These are phyloP conservation scores for Populus euphratica DNA, from an alignment of 345 rosid species.

Conservation along the genomic window DNA sequence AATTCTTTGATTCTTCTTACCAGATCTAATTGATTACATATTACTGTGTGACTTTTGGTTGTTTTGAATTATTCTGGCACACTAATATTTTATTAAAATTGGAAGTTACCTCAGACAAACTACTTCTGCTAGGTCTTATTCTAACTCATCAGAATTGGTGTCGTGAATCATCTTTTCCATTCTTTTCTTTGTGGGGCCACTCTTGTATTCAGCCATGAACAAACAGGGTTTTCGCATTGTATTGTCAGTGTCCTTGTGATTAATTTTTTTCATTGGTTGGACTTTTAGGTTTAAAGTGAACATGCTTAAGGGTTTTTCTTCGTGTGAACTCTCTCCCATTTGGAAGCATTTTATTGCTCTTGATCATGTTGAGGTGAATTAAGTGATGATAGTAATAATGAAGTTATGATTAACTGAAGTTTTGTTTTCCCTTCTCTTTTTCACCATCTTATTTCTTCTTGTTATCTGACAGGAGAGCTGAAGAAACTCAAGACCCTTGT, in stretches of 20 bases:
- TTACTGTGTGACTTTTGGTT: background rate
- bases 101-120: background rate
- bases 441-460: conserved; percentile 1
- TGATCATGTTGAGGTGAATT: background rate
- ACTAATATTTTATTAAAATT: background rate
- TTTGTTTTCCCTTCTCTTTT: background rate
- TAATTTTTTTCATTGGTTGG: background rate
- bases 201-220: background rate
- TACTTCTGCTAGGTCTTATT: background rate
- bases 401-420: background rate
- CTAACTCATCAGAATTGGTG: background rate
- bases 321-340: background rate
- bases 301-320: background rate
- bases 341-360: background rate
- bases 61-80: background rate
- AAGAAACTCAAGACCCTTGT: conserved; percentile 59
- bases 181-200: background rate
- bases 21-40: background rate
- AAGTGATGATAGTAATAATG: background rate
- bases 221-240: background rate
- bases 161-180: background rate
- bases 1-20: no score
- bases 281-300: background rate
- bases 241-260: background rate
- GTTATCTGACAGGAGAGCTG: conserved; percentile 58